Evolutionary conservation across 768 basidiomycete genomes (phyloP), one percentile per base, ranked within the genome.

Genomic region (Tylopilus subfusipes): DNA sequence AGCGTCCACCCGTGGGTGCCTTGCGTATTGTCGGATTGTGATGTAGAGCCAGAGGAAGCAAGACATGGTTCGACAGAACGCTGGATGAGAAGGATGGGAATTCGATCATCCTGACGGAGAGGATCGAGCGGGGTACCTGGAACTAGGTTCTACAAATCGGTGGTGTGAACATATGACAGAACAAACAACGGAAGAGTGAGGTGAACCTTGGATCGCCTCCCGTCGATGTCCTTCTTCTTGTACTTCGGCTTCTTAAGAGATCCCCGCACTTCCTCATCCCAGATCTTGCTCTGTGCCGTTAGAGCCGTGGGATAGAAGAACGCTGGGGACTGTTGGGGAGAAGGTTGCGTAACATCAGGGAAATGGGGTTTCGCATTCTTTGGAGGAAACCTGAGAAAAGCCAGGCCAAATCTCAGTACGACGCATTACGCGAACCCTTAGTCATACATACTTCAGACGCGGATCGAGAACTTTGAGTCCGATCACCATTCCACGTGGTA

Each of bases 401-500:
- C 0, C 18, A 52, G 43, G 14, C 48, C 13, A 22, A 5, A 50
- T 52, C 7, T 54, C 3, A 50, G 14, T 34, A 21, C 6, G 18
- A n/a, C 34, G 36, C 27, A 25, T 22, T 4, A 22, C 14, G n/a
- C 18, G 5, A 34, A 52, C 31, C 29, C 30, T 44, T 27, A 11
- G 33, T 68, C 82, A 31, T 59, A 95, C 82, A 31, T 59, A 95
- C 95, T 78, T 88, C 13, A 98, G 73, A 44, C 96, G 80, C 13
- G 96, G 96, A 68, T 99, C 96, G 36, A 88, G 73, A 0, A 93
- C 88, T 38, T 78, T 85, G 54, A 93, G 79, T 0, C 93, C 93
- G 19, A 93, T 74, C 0, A 92, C 72, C 79, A 88, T 88, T 3
- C 86, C 88, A 39, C 84, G 76, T 8, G 91, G 84, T 5, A 93